phyloP scores from a whole-genome alignment of 1,284 basidiomycete species.

The Gymnopus androsaceus region DNA sequence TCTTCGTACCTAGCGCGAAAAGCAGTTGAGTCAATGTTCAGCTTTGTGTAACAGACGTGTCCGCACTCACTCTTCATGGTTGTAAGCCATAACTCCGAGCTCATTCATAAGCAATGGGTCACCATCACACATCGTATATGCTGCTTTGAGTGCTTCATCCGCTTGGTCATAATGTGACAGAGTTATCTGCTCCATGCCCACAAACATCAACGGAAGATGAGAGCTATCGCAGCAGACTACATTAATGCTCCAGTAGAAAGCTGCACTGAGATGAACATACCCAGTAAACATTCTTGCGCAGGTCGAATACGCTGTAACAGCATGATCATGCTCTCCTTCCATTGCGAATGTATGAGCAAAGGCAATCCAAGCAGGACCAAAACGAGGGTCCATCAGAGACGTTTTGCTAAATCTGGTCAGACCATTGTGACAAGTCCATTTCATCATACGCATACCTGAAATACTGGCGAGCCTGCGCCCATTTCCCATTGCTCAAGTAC shows the following conservation, averaged over 20 bases:
- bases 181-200: slow-evolving; percentile 97
- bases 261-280: slow-evolving; percentile 44
- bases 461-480: slow-evolving; percentile 87
- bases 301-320: slow-evolving; percentile 97
- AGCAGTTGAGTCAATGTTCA: slow-evolving; percentile 3
- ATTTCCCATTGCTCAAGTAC: slow-evolving; percentile 88
- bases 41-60: slow-evolving; percentile 7
- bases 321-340: slow-evolving; percentile 98
- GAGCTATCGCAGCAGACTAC: slow-evolving; percentile 64
- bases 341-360: slow-evolving; percentile 97
- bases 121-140: slow-evolving; percentile 75
- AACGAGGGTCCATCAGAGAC: slow-evolving; percentile 94
- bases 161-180: slow-evolving; percentile 84
- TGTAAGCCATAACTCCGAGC: slow-evolving; percentile 89
- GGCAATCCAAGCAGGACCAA: slow-evolving; percentile 95
- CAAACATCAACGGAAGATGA: slow-evolving; percentile 91
- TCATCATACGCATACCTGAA: slow-evolving; percentile 71
- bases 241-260: neutral
- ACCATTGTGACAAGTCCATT: neutral
- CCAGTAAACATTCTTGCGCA: slow-evolving; percentile 93
- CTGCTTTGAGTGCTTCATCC: slow-evolving; percentile 84
- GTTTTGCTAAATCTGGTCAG: slow-evolving; percentile 69
- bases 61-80: slow-evolving; percentile 73
- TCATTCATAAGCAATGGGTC: slow-evolving; percentile 94
- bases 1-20: slow-evolving; percentile 55